These are phyloP conservation scores for Butyriboletus loyo DNA, from an alignment of 768 basidiomycete genomes.

Conservation along the genomic window DNA sequence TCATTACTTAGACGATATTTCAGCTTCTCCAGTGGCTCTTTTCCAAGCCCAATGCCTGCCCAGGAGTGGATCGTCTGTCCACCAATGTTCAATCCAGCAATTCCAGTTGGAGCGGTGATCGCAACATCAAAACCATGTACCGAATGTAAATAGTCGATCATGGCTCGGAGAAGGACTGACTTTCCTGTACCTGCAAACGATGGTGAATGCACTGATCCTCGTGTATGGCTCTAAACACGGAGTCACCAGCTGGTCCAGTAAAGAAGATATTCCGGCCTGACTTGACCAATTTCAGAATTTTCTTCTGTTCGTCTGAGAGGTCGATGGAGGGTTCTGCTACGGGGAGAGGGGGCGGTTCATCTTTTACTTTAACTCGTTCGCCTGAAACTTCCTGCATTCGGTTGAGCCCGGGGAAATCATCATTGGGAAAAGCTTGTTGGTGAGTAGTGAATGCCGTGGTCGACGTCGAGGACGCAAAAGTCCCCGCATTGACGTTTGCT, in stretches of 20 bases:
- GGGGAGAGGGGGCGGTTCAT: neutral
- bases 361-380: neutral
- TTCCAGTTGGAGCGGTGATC: conserved; percentile 64
- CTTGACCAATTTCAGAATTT: conserved; percentile 45
- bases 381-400: neutral
- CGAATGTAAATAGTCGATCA: conserved; percentile 44
- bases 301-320: conserved; percentile 40
- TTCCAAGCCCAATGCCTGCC: conserved; percentile 63
- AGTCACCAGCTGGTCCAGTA: conserved; percentile 66
- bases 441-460: neutral
- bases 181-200: conserved; percentile 58
- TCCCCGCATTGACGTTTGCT: neutral
- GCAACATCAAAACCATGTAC: conserved; percentile 38
- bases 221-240: neutral
- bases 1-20: conserved; percentile 31
- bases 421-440: neutral
- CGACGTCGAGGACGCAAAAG: conserved; percentile 2
- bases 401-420: neutral
- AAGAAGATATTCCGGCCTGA: conserved; percentile 65
- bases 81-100: conserved; percentile 69
- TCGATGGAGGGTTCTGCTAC: conserved; percentile 11
- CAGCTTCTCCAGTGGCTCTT: conserved; percentile 43
- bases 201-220: neutral
- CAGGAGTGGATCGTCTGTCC: conserved; percentile 66
- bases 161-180: conserved; percentile 63